Base-by-base conservation (phyloP, 2,329 filamentous ascomycete genomes). In the Diaporthe capsici region DNA sequence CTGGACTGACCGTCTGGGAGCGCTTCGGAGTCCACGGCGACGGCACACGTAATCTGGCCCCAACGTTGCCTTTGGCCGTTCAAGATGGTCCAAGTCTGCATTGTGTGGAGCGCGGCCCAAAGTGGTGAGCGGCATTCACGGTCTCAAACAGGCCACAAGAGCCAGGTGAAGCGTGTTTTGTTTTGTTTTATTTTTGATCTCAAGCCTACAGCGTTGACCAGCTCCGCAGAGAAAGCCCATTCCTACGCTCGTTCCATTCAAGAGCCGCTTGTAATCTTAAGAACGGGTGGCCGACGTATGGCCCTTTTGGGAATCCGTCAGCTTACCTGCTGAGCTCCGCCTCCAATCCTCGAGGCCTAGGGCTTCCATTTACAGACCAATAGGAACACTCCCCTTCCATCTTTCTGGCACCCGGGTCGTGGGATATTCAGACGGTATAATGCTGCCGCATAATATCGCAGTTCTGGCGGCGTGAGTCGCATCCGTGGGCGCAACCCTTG, bases 131-230 rank as follows among this genome's bases (percentile, higher is more conserved):
- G 44, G 42, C 49, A 70, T 13, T 53, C 34, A 39, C 4, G 65
- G 65, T 53, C 47, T 39, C 47, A 28, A 53, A 68, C 31, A 15
- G 65, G 65, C 34, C 65, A 39, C 28, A 15, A 25, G 47, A 68
- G 47, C 65, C 49, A 37, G 65, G 31, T 68, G 65, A 68, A n/a
- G 47, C 65, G 25, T 39, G 47, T 37, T 51, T 51, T 68, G 63
- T 68, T 53, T 68, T 68, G 65, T 53, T 68, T 68, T 68, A 68
- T 68, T 68, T 68, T 68, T 68, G 65, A 68, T 53, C 9, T 22
- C 15, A 13, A 68, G 47, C n/a, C 47, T 20, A 39, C 47, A 31
- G 34, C 34, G 34, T 42, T 15, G 65, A 34, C 65, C 34, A 39
- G 65, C 13, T 53, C 65, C 47, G 25, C 34, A 39, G 31, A n/a